phyloP scores from a whole-genome alignment of 108 stramenopile genomes.

The Stephanodiscus triporus region DNA sequence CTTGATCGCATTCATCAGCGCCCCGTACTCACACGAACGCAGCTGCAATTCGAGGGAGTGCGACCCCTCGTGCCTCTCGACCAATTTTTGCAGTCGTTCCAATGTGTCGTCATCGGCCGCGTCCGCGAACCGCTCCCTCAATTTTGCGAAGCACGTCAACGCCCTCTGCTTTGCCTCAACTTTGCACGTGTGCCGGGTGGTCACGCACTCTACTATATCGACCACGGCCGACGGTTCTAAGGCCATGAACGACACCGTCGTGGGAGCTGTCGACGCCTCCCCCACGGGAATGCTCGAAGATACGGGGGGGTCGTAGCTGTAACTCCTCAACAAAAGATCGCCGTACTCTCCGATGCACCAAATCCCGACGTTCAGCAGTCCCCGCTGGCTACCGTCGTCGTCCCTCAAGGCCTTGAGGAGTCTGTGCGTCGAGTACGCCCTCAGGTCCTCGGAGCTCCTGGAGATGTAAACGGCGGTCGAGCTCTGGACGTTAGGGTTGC shows the following conservation, averaged over 20 bases:
- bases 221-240: constrained; percentile 71
- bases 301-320: constrained; percentile 65
- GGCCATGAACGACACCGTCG: constrained; percentile 65
- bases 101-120: constrained; percentile 64
- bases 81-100: constrained; percentile 59
- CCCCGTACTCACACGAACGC: constrained; percentile 92
- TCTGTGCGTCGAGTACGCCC: constrained; percentile 93
- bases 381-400: constrained; percentile 86
- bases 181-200: constrained; percentile 72
- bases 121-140: constrained; percentile 82
- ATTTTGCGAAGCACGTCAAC: constrained; percentile 89
- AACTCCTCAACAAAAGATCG: constrained; percentile 70
- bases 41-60: constrained; percentile 94
- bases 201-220: constrained; percentile 69
- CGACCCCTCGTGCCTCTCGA: constrained; percentile 74
- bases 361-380: constrained; percentile 88
- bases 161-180: constrained; percentile 77
- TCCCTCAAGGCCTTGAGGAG: constrained; percentile 87
- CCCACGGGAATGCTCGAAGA: not conserved
- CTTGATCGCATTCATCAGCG: constrained; percentile 81
- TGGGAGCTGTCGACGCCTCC: constrained; percentile 18
- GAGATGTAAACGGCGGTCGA: constrained; percentile 85
- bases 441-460: constrained; percentile 70
- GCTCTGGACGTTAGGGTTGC: constrained; percentile 77
- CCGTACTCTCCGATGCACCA: constrained; percentile 97